Base-by-base conservation (phyloP, 225 moss, liverwort and hornwort species). In the Neckera pumila region DNA sequence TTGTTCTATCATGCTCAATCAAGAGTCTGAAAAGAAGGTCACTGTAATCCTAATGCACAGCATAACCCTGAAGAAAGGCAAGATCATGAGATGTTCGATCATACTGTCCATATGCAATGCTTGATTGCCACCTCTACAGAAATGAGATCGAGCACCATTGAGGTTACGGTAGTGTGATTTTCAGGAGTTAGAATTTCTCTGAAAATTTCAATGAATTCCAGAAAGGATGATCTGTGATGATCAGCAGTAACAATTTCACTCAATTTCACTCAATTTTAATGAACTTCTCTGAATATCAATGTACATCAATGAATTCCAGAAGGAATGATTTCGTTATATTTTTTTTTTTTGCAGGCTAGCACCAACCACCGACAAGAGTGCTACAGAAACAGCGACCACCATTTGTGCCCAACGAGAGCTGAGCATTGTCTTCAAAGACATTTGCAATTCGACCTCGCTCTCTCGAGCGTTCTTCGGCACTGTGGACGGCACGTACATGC, bases 391-490 rank as follows among this genome's bases (percentile, higher is more conserved):
- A 31, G 80, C 69, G 28, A 61, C 65, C 40, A 80, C 28, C 36
- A 80, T 92, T 72, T 90, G 91, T 61, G 63, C 83, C 13, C 91
- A 89, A 87, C 76, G 91, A 42, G 86, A 79, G 72, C 76, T 91
- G 78, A 89, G 83, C 57, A 13, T 4, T 7, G 57, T 71, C 62
- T 91, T 91, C 86, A 85, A 56, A 71, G 79, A n/a, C 4, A 66
- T 89, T 75, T 76, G 77, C 12, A 83, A 66, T 78, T 15, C n/a
- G 31, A 78, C 42, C 3, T 82, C 86, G 62, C 58, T 27, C 13
- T 86, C 56, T 28, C 81, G 86, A 75, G 81, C 85, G 12, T 91
- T 74, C 63, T 54, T 91, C 17, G 91, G 91, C 45, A 18, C 31
- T 17, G 78, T 91, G 21, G 91, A 89, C 56, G 91, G 91, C 86